Evolutionary conservation across 2,329 filamentous ascomycete genomes (phyloP).

Genomic region (Cytospora leucostoma): DNA sequence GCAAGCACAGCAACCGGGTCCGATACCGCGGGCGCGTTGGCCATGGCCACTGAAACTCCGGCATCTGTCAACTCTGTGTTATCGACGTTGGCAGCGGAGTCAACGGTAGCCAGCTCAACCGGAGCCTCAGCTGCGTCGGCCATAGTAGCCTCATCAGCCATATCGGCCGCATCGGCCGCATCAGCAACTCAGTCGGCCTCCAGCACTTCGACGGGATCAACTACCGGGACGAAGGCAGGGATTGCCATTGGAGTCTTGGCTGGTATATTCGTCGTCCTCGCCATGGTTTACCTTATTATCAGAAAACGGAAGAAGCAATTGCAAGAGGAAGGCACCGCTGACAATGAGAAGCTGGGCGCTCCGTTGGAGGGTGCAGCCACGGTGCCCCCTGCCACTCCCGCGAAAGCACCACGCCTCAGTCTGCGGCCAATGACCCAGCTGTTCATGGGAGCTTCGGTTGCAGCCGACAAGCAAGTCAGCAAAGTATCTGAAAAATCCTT

Average conservation of each 20-base stretch:
- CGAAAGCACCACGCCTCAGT: slow-evolving; percentile 76
- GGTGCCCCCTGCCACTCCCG: slow-evolving; percentile 43
- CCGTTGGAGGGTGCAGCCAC: slow-evolving; percentile 41
- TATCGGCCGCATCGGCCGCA: slow-evolving; percentile 29
- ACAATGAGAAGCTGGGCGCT: slow-evolving; percentile 65
- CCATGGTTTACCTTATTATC: slow-evolving; percentile 72
- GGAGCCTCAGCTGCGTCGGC: slow-evolving; percentile 5
- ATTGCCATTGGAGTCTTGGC: slow-evolving; percentile 80
- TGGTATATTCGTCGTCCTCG: slow-evolving; percentile 64
- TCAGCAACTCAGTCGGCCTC: slow-evolving; percentile 33
- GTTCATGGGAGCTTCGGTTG: slow-evolving; percentile 58
- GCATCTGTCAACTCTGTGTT: background rate
- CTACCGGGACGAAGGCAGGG: slow-evolving; percentile 67
- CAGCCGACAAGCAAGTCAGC: slow-evolving; percentile 53
- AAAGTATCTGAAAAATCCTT: slow-evolving; percentile 35
- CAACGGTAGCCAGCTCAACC: slow-evolving; percentile 1
- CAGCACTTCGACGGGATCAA: slow-evolving; percentile 29
- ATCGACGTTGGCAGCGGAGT: background rate
- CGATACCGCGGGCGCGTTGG: slow-evolving; percentile 1
- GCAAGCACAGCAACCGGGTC: background rate
- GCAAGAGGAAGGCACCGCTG: slow-evolving; percentile 50
- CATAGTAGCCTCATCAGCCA: slow-evolving; percentile 15
- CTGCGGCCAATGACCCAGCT: slow-evolving; percentile 84
- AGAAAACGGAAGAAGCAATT: slow-evolving; percentile 70
- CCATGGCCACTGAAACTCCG: slow-evolving; percentile 1